These are phyloP conservation scores for Thalassiosira oceanica DNA, from an alignment of 352 stramenopile species.

Conservation along the genomic window DNA sequence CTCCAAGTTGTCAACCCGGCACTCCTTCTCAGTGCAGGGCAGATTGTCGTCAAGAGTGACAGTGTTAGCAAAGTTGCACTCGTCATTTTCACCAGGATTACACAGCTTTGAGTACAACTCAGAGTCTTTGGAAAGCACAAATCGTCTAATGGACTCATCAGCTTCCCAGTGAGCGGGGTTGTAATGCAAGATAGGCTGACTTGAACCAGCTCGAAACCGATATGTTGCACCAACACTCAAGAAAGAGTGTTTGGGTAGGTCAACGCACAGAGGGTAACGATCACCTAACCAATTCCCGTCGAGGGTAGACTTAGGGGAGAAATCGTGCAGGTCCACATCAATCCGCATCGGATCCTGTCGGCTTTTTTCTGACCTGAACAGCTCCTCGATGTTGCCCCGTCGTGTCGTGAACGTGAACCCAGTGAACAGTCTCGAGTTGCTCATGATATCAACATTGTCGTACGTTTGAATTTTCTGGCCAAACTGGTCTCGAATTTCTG, in stretches of 20 bases:
- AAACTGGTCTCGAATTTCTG: slow-evolving; percentile 33
- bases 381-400: slow-evolving; percentile 4
- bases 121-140: slow-evolving; percentile 14
- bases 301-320: slow-evolving; percentile 52
- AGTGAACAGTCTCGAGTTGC: slow-evolving; percentile 49
- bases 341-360: slow-evolving; percentile 61
- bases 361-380: slow-evolving; percentile 3
- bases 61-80: slow-evolving; percentile 23
- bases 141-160: slow-evolving; percentile 8
- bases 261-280: slow-evolving; percentile 49
- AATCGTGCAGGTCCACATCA: slow-evolving; percentile 37
- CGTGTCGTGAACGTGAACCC: slow-evolving; percentile 34
- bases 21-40: slow-evolving; percentile 34
- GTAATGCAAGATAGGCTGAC: slow-evolving; percentile 3
- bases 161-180: slow-evolving; percentile 9
- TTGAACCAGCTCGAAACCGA: slow-evolving; percentile 26
- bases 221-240: slow-evolving; percentile 54
- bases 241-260: slow-evolving; percentile 51
- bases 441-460: slow-evolving; percentile 59
- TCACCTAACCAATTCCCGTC: slow-evolving; percentile 54
- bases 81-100: slow-evolving; percentile 10
- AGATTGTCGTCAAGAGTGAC: slow-evolving; percentile 39
- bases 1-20: slow-evolving; percentile 36
- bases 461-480: slow-evolving; percentile 45
- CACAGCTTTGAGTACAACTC: slow-evolving; percentile 23